Conservation (phyloP, 2,329 filamentous ascomycete genomes). For the Penicillium oxalicum region DNA sequence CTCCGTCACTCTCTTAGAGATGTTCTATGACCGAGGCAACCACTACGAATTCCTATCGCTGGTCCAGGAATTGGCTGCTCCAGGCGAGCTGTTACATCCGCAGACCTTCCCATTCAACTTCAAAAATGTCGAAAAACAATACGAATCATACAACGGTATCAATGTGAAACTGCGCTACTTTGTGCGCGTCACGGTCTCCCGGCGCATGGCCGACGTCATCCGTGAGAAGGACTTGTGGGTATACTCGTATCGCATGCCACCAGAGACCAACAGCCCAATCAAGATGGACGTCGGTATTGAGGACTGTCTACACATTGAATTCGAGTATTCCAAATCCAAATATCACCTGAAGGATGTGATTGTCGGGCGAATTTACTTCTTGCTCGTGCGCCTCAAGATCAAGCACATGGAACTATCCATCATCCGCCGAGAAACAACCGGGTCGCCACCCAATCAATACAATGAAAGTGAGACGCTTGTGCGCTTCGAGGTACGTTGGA, state of each 20-base stretch:
- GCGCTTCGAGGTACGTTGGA: conserved; percentile 69
- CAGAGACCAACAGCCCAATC: conserved; percentile 96
- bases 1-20: conserved; percentile 55
- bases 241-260: conserved; percentile 95
- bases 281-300: conserved; percentile 99
- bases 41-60: conserved; percentile 98
- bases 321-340: conserved; percentile 98
- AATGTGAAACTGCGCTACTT: conserved; percentile 99
- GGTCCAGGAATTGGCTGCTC: conserved; percentile 92
- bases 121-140: conserved; percentile 99
- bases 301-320: conserved; percentile 98
- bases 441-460: conserved; percentile 95
- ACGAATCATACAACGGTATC: conserved; percentile 99
- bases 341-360: conserved; percentile 99
- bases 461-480: conserved; percentile 98
- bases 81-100: conserved; percentile 95
- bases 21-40: conserved; percentile 99
- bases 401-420: conserved; percentile 99
- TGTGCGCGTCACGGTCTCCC: conserved; percentile 89
- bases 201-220: conserved; percentile 95
- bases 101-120: conserved; percentile 99
- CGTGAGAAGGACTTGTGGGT: conserved; percentile 99
- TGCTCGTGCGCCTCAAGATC: conserved; percentile 95
- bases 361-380: conserved; percentile 95
- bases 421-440: conserved; percentile 92